A percentile compares a stretch with the other conserved stretches of the same genome.
Evolutionary conservation across 2,329 filamentous ascomycete genomes (phyloP).

Genomic region (Xylaria multiplex): DNA sequence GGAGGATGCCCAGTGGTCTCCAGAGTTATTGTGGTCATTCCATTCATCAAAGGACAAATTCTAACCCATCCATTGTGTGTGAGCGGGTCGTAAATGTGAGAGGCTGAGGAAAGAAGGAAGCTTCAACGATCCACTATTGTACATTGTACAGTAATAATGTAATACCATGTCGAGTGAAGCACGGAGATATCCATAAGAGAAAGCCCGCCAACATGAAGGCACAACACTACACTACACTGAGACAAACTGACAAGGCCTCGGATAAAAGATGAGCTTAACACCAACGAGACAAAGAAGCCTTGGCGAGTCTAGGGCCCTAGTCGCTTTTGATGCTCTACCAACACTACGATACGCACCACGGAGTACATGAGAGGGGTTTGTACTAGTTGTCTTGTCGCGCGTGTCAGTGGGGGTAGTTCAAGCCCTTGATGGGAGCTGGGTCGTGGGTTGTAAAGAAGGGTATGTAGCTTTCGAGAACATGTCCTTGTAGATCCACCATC

Average conservation of each 20-base stretch:
- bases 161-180: constrained; percentile 8
- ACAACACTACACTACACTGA: neutral
- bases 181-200: constrained; percentile 25
- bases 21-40: neutral
- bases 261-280: constrained; percentile 12
- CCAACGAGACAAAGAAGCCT: constrained; percentile 13
- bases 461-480: constrained; percentile 27
- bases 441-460: constrained; percentile 7
- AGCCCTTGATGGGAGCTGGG: constrained; percentile 1
- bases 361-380: constrained; percentile 10
- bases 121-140: constrained; percentile 24
- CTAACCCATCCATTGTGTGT: neutral
- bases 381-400: neutral
- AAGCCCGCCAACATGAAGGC: constrained; percentile 9
- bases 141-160: constrained; percentile 34
- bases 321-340: neutral
- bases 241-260: neutral
- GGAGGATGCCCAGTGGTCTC: neutral
- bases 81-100: constrained; percentile 11
- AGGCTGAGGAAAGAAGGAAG: constrained; percentile 13
- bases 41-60: constrained; percentile 4
- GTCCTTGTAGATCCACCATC: constrained; percentile 20
- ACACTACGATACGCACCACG: constrained; percentile 8
- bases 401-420: constrained; percentile 21
- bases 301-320: constrained; percentile 8